Percentiles rank a stretch among this genome's conserved stretches.
Conservation (phyloP, 306 rosid genomes). For the Begonia loranthoides region DNA sequence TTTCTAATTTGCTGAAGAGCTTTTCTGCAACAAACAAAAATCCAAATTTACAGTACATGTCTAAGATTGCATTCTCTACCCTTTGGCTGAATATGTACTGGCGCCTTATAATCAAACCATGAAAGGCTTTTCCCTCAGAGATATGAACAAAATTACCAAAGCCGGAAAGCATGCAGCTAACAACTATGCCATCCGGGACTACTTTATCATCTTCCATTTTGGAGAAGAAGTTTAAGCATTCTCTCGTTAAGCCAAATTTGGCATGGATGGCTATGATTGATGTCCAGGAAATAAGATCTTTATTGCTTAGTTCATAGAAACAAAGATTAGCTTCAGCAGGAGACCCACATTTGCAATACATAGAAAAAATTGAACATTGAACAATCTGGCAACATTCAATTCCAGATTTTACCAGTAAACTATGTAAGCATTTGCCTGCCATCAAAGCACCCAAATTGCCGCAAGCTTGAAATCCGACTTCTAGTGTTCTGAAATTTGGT, state of each 20-base stretch:
- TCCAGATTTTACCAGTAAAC: slow-evolving; percentile 45
- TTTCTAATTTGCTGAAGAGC: slow-evolving; percentile 23
- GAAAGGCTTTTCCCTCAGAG: slow-evolving; percentile 50
- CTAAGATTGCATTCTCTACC: slow-evolving; percentile 34
- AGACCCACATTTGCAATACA: slow-evolving; percentile 58
- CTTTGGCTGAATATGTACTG: slow-evolving; percentile 16
- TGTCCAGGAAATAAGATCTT: slow-evolving; percentile 65
- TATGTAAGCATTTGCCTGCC: slow-evolving; percentile 56
- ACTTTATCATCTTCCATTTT: slow-evolving; percentile 36
- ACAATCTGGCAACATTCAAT: slow-evolving; percentile 28
- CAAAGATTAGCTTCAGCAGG: slow-evolving; percentile 39
- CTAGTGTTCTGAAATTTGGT: slow-evolving; percentile 56
- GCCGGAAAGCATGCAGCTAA: slow-evolving; percentile 47
- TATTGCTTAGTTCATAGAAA: slow-evolving; percentile 28
- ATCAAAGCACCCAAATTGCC: slow-evolving; percentile 35
- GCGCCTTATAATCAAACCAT: slow-evolving; percentile 39
- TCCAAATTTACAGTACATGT: slow-evolving; percentile 69
- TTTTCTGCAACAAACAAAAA: slow-evolving; percentile 35
- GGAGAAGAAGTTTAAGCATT: slow-evolving; percentile 35
- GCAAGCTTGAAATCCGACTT: slow-evolving; percentile 73
- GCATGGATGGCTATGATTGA: slow-evolving; percentile 46
- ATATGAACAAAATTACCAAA: slow-evolving; percentile 33
- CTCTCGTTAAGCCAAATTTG: slow-evolving; percentile 40
- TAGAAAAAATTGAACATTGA: slow-evolving; percentile 41
- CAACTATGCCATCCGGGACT: slow-evolving; percentile 44